phyloP scores from a whole-genome alignment of 352 stramenopile species.

The Pythium scleroteichum region DNA sequence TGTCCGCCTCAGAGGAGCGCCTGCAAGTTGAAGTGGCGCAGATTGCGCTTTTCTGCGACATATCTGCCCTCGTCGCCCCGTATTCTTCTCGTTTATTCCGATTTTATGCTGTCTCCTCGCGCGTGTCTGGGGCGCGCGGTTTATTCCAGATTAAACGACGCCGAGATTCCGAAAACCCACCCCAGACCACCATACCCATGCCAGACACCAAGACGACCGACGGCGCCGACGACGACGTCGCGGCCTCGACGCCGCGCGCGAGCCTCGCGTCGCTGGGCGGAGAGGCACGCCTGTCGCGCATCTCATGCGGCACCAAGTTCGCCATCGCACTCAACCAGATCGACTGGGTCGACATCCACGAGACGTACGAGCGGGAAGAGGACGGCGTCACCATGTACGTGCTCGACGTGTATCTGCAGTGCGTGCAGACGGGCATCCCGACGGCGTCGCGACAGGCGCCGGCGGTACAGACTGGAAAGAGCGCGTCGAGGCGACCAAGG shows the following conservation, averaged over 20 bases:
- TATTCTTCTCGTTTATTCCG: background rate
- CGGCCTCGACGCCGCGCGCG: constrained; percentile 9
- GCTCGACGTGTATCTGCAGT: constrained; percentile 46
- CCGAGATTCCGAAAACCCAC: background rate
- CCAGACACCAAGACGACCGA: background rate
- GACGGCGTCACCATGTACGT: constrained; percentile 56
- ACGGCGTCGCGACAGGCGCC: constrained; percentile 7
- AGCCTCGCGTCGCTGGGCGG: constrained; percentile 7
- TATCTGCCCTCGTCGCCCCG: too few relatives aligned
- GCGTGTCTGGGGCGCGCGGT: background rate
- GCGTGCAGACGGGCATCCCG: constrained; percentile 50
- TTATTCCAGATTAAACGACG: background rate
- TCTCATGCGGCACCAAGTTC: constrained; percentile 51
- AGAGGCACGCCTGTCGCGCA: constrained; percentile 37
- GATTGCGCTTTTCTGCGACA: too few relatives aligned
- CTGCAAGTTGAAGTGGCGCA: too few relatives aligned
- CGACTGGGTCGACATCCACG: constrained; percentile 46
- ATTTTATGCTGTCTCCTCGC: background rate
- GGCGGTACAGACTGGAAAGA: background rate
- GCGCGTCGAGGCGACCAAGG: constrained; percentile 3
- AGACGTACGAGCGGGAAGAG: constrained; percentile 35
- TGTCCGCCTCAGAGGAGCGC: too few relatives aligned
- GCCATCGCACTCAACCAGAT: constrained; percentile 64
- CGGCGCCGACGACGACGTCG: background rate
- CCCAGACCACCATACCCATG: background rate